These are phyloP conservation scores for Rhodotorula kratochvilovae DNA, from an alignment of 768 basidiomycete species.

Conservation along the genomic window DNA sequence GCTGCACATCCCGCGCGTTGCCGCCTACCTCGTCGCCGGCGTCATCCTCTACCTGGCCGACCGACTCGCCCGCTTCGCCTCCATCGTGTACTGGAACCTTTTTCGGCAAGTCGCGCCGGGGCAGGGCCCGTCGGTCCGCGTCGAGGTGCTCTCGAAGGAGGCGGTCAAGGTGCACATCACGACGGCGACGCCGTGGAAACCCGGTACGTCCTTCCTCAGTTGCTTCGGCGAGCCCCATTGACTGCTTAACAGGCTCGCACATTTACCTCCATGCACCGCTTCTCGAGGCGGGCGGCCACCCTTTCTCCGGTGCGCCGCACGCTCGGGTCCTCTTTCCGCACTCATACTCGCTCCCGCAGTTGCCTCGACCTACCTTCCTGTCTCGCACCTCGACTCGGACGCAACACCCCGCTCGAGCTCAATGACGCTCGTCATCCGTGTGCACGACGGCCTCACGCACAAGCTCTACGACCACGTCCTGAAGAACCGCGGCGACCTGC, in stretches of 20 bases:
- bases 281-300: slow-evolving; percentile 27
- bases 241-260: slow-evolving; percentile 2
- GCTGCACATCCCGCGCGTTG: slow-evolving; percentile 22
- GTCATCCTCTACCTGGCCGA: slow-evolving; percentile 9
- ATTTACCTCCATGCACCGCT: slow-evolving; percentile 22
- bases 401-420: not conserved
- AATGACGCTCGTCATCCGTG: slow-evolving; percentile 6
- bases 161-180: slow-evolving; percentile 1
- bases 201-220: not conserved
- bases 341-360: not conserved
- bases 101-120: not conserved
- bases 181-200: slow-evolving; percentile 8
- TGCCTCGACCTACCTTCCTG: slow-evolving; percentile 17
- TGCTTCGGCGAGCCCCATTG: too few species aligned
- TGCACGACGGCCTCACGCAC: slow-evolving; percentile 12
- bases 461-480: slow-evolving; percentile 14
- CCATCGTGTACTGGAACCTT: not conserved
- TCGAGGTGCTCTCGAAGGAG: not conserved
- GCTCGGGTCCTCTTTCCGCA: not conserved
- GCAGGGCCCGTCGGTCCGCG: not conserved
- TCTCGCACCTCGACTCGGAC: slow-evolving; percentile 3
- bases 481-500: not conserved
- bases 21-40: slow-evolving; percentile 5
- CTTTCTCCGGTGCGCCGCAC: slow-evolving; percentile 10
- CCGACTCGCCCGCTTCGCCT: not conserved